Evolutionary conservation across 2,329 filamentous ascomycete species (phyloP).

Genomic region (Talaromyces sp.): DNA sequence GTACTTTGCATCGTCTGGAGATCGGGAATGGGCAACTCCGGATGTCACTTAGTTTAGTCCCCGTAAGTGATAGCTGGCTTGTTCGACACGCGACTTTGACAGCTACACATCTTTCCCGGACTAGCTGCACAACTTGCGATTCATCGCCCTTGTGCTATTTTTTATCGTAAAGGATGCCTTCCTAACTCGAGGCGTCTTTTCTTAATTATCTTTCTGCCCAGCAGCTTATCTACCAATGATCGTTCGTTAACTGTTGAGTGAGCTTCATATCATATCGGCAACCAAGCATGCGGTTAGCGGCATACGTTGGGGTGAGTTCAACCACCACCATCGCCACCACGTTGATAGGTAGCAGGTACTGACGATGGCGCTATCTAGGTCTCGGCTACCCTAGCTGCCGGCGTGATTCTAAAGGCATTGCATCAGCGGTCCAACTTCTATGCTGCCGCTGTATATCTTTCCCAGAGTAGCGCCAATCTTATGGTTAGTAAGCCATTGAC

Average conservation of each 20-base stretch:
- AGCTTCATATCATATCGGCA: slow-evolving; percentile 16
- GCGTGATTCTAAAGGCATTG: slow-evolving; percentile 83
- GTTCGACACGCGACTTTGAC: slow-evolving; percentile 8
- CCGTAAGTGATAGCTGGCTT: slow-evolving; percentile 14
- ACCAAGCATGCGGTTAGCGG: slow-evolving; percentile 44
- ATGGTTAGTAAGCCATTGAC: slow-evolving; percentile 56
- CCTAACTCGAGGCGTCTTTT: slow-evolving; percentile 3
- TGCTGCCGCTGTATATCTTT: slow-evolving; percentile 92
- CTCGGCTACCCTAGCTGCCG: slow-evolving; percentile 76
- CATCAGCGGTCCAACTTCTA: slow-evolving; percentile 97
- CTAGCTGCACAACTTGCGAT: slow-evolving; percentile 2
- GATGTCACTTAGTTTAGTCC: too few species aligned
- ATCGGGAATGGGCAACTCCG: slow-evolving; percentile 2
- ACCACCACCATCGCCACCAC: slow-evolving; percentile 17
- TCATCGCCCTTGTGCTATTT: slow-evolving; percentile 11
- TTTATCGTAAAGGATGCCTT: slow-evolving; percentile 8
- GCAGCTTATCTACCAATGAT: slow-evolving; percentile 25
- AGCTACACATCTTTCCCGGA: not conserved
- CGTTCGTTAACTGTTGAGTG: slow-evolving; percentile 16
- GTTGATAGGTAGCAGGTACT: slow-evolving; percentile 8
- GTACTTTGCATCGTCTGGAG: not conserved
- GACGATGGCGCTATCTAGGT: slow-evolving; percentile 47
- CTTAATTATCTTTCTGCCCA: not conserved
- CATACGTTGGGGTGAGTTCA: slow-evolving; percentile 45
- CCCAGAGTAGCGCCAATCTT: slow-evolving; percentile 91